A percentile compares a stretch with the other conserved stretches of the same genome.
Evolutionary conservation across 805 yeast species (phyloP).

Genomic region (Isabelozyma pseudorhagii): DNA sequence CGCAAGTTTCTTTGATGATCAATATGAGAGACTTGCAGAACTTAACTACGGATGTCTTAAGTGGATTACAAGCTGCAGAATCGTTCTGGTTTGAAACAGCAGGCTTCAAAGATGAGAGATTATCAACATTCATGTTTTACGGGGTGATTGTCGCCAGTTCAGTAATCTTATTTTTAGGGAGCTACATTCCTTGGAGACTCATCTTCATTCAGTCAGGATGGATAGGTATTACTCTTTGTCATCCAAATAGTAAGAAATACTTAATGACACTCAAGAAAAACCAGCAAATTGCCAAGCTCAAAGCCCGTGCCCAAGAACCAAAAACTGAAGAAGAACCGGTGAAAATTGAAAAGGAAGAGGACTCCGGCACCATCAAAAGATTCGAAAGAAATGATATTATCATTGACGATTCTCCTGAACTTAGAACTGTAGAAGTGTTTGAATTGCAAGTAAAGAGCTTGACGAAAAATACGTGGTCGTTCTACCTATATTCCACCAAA

Average conservation of each 20-base stretch:
- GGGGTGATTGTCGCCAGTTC: slow-evolving; percentile 26
- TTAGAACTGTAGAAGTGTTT: slow-evolving; percentile 65
- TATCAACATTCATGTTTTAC: slow-evolving; percentile 57
- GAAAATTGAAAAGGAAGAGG: slow-evolving; percentile 13
- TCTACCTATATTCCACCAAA: slow-evolving; percentile 52
- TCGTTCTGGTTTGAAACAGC: slow-evolving; percentile 57
- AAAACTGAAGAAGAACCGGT: slow-evolving; percentile 1
- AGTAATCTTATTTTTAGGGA: slow-evolving; percentile 43
- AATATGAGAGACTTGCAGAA: slow-evolving; percentile 76
- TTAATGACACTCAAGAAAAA: slow-evolving; percentile 13
- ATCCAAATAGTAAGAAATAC: slow-evolving; percentile 51
- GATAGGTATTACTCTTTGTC: slow-evolving; percentile 49
- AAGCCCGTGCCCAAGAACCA: slow-evolving; percentile 3
- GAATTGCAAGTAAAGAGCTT: slow-evolving; percentile 70
- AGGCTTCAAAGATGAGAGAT: slow-evolving; percentile 67
- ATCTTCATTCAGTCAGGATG: slow-evolving; percentile 59
- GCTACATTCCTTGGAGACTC: slow-evolving; percentile 62
- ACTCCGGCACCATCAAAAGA: slow-evolving; percentile 16
- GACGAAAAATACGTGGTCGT: slow-evolving; percentile 59
- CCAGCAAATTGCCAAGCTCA: slow-evolving; percentile 1
- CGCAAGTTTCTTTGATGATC: slow-evolving; percentile 44
- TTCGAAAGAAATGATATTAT: slow-evolving; percentile 51
- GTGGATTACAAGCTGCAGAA: slow-evolving; percentile 50
- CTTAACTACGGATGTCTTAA: slow-evolving; percentile 52
- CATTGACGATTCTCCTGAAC: slow-evolving; percentile 66